Evolutionary conservation across 495 filamentous ascomycete species (phyloP).

Genomic region (Xylaria curta): DNA sequence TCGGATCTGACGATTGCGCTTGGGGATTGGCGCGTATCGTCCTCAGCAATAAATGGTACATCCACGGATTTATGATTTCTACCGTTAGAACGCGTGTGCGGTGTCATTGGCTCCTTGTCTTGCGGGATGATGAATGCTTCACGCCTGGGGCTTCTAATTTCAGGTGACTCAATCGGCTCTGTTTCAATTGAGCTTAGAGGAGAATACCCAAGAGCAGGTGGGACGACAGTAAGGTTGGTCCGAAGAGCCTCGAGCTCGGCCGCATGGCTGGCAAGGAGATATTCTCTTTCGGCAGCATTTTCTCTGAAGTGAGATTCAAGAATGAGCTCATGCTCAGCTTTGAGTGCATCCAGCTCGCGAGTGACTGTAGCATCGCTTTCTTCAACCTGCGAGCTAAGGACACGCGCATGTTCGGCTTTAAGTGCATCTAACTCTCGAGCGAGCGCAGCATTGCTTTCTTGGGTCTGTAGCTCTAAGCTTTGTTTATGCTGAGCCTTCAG

Average conservation of each 20-base stretch:
- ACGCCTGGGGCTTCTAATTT: slow-evolving; percentile 52
- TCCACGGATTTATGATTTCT: slow-evolving; percentile 44
- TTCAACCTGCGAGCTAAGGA: slow-evolving; percentile 22
- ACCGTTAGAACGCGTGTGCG: slow-evolving; percentile 38
- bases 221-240: slow-evolving; percentile 26
- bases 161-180: slow-evolving; percentile 50
- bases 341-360: slow-evolving; percentile 32
- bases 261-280: slow-evolving; percentile 31
- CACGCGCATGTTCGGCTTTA: slow-evolving; percentile 26
- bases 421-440: slow-evolving; percentile 33
- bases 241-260: slow-evolving; percentile 38
- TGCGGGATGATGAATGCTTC: slow-evolving; percentile 58
- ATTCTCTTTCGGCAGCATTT: slow-evolving; percentile 31
- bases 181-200: slow-evolving; percentile 56
- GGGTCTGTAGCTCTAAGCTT: slow-evolving; percentile 22
- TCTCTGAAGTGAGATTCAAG: slow-evolving; percentile 30
- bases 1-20: slow-evolving; percentile 43
- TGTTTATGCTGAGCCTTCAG: slow-evolving; percentile 25
- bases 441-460: slow-evolving; percentile 28
- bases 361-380: slow-evolving; percentile 25
- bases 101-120: slow-evolving; percentile 32
- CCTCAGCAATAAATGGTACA: slow-evolving; percentile 59
- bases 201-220: slow-evolving; percentile 52
- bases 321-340: slow-evolving; percentile 27
- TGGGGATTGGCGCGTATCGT: slow-evolving; percentile 57